phyloP scores from a whole-genome alignment of 352 stramenopile species.

The Globisporangium abappressorium region DNA sequence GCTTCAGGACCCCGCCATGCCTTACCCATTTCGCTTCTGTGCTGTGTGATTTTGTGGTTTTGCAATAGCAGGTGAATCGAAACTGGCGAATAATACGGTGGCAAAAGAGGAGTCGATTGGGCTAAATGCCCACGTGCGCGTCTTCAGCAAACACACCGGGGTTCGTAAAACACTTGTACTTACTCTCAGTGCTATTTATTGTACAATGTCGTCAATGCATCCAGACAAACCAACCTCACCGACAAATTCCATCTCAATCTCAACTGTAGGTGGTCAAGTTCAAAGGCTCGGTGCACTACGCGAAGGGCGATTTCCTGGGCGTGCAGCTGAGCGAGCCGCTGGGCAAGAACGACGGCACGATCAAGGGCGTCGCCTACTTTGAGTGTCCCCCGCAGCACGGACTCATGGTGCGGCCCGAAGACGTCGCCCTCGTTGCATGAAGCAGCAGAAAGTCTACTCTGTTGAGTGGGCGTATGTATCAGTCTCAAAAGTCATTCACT shows the following conservation, averaged over 20 bases:
- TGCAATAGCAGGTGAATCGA: neutral
- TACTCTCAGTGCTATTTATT: neutral
- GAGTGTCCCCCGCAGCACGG: constrained; percentile 46
- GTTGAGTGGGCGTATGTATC: neutral
- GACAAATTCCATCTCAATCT: neutral
- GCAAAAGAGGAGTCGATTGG: constrained; percentile 1
- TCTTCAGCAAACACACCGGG: constrained; percentile 37
- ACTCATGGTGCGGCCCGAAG: constrained; percentile 65
- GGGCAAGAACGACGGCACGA: constrained; percentile 71
- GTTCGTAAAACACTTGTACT: constrained; percentile 21
- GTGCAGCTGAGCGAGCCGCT: constrained; percentile 50
- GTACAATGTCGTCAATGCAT: neutral
- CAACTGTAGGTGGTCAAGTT: constrained; percentile 54
- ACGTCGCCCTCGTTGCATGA: constrained; percentile 24
- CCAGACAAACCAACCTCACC: neutral
- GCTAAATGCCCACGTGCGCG: constrained; percentile 32
- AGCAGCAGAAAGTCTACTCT: neutral
- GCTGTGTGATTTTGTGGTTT: neutral
- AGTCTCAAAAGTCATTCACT: neutral
- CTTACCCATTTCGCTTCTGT: neutral
- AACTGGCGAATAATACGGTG: neutral
- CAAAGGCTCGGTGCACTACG: constrained; percentile 61
- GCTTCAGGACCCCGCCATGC: neutral
- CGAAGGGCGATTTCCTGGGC: constrained; percentile 67
- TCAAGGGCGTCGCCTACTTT: constrained; percentile 74